phyloP scores from a whole-genome alignment of 2,329 filamentous ascomycete species.

The Arthroderma sp. region DNA sequence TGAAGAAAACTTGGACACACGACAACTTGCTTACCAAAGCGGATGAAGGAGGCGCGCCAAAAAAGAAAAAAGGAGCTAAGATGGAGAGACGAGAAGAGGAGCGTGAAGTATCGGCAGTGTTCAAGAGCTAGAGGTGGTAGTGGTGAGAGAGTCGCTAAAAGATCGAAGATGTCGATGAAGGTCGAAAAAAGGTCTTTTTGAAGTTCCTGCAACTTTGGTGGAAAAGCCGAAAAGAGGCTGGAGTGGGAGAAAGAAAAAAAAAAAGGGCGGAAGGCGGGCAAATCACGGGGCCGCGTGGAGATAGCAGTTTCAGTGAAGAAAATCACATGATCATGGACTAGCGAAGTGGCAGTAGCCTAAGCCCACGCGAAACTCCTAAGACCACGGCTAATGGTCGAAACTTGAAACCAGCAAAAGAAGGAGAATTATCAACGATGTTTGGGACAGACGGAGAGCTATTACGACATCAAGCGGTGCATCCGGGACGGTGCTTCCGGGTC shows the following conservation, averaged over 20 bases:
- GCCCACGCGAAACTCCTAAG: not conserved
- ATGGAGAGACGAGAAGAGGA: not conserved
- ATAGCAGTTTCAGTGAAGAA: not conserved
- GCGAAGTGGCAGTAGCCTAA: not conserved
- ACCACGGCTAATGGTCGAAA: too few species aligned
- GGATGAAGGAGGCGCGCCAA: not conserved
- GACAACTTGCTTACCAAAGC: conserved; percentile 6
- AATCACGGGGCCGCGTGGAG: not conserved
- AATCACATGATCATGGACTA: not conserved
- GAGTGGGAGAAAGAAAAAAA: conserved; percentile 1
- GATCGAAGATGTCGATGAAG: not conserved
- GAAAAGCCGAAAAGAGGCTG: not conserved
- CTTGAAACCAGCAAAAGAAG: too few species aligned
- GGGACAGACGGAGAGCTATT: too few species aligned
- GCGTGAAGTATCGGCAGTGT: not conserved
- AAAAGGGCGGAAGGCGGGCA: not conserved
- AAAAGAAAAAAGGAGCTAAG: not conserved
- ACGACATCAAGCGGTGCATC: too few species aligned
- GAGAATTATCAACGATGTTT: too few species aligned
- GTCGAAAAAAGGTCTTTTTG: not conserved
- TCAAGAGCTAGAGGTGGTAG: not conserved
- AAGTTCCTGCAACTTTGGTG: not conserved
- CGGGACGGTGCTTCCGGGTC: too few species aligned
- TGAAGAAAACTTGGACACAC: conserved; percentile 8
- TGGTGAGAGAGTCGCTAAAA: not conserved